Evolutionary conservation across 164 flowering plant species (phyloP).

Genomic region (Tetrastigma voinierianum): DNA sequence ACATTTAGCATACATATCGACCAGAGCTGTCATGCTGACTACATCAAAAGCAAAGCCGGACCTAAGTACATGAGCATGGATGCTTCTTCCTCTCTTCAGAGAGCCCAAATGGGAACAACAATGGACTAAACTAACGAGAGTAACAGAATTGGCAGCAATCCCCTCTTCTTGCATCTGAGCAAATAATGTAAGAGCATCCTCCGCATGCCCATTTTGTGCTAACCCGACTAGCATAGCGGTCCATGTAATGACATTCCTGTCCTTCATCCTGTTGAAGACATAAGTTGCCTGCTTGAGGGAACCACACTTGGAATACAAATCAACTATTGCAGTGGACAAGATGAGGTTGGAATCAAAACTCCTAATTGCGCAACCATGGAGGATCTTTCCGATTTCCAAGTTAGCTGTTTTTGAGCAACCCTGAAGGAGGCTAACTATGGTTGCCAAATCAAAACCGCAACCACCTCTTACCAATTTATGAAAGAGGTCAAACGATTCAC

Average conservation of each 20-base stretch:
- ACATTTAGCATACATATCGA: constrained; percentile 45
- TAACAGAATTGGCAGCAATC: constrained; percentile 35
- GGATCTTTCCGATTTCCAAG: constrained; percentile 31
- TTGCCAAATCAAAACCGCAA: too few relatives aligned
- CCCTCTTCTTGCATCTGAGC: constrained; percentile 36
- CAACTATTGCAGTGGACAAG: constrained; percentile 42
- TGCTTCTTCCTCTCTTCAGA: constrained; percentile 34
- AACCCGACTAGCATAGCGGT: constrained; percentile 47
- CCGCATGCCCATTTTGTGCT: constrained; percentile 46
- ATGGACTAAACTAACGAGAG: constrained; percentile 38
- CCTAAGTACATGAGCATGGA: constrained; percentile 33
- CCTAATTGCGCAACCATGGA: constrained; percentile 35
- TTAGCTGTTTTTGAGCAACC: constrained; percentile 12
- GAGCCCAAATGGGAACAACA: constrained; percentile 41
- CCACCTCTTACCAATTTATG: too few relatives aligned
- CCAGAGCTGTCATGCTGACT: constrained; percentile 28
- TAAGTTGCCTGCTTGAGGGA: constrained; percentile 25
- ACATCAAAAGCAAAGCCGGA: constrained; percentile 19
- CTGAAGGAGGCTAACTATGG: too few relatives aligned
- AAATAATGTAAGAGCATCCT: constrained; percentile 36
- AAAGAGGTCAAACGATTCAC: too few relatives aligned
- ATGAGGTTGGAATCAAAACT: constrained; percentile 29
- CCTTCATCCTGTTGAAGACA: constrained; percentile 34
- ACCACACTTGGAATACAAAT: constrained; percentile 43
- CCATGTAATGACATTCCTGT: constrained; percentile 45